Evolutionary conservation across 305 asterid species (phyloP).

Genomic region (Fraxinus ornus): DNA sequence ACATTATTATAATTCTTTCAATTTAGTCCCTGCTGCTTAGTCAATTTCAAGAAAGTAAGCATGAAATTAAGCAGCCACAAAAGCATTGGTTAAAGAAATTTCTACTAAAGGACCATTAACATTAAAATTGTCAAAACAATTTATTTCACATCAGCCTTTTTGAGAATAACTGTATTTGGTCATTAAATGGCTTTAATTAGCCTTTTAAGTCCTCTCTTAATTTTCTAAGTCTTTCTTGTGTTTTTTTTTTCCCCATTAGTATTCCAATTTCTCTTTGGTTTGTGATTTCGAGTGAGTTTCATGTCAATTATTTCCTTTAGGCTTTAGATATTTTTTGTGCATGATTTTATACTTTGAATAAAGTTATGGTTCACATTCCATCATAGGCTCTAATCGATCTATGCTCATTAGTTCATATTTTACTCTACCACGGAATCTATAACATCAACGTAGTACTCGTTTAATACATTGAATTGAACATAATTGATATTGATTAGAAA

Average conservation of each 20-base stretch:
- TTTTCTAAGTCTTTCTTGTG: neutral
- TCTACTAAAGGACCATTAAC: neutral
- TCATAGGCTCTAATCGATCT: neutral
- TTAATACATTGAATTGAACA: neutral
- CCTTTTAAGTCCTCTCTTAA: neutral
- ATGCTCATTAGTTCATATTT: neutral
- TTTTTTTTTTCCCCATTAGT: neutral
- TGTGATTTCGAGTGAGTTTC: neutral
- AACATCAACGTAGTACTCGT: neutral
- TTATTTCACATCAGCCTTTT: neutral
- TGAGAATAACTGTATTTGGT: neutral
- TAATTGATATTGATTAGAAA: neutral
- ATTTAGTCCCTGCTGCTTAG: neutral
- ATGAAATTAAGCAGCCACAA: neutral
- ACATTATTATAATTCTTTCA: neutral
- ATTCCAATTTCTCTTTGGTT: neutral
- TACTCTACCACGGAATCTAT: neutral
- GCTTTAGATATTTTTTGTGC: neutral
- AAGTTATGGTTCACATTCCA: neutral
- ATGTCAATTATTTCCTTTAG: neutral
- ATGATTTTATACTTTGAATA: neutral
- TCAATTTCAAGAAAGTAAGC: neutral
- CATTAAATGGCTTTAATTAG: neutral
- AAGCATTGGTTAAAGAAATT: neutral
- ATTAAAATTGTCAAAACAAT: neutral